Base-by-base conservation (phyloP, 2,329 filamentous ascomycete species). In the Blumeria graminis region DNA sequence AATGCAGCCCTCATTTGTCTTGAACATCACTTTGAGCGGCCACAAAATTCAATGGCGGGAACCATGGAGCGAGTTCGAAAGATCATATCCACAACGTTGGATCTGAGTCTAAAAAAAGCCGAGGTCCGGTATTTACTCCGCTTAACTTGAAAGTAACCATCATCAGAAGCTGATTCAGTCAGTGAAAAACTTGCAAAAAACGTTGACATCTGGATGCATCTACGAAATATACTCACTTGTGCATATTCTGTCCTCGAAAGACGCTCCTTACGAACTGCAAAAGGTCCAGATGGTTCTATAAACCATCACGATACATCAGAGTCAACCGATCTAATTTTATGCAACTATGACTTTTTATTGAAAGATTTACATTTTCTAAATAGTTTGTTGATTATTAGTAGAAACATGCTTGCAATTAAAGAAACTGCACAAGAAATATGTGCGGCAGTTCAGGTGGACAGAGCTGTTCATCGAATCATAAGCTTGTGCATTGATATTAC, bases 381-480 rank as follows among this genome's bases (percentile, higher is more conserved):
- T 69, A 81, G 80, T 68, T 69, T 82, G 57, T 77, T 82, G 75
- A 77, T 81, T 59, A 80, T 82, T 63, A 77, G 78, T 0, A 70
- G 79, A 54, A 82, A 82, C 60, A 69, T 82, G 58, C 71, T 82
- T 28, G 79, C 81, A 34, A 80, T 79, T 9, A 74, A 79, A 11
- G 76, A 80, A 63, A 76, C 81, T 3, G 77, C 79, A 1, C 79
- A 82, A 64, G 78, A 82, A 61, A 72, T 82, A 7, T 82, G 78
- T 57, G 76, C 78, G 9, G 76, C 77, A 7, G 76, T 81, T 14
- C 73, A 76, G 56, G 81, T 82, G 60, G 78, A 82, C 61, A 76
- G 80, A 62, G 78, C 80, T 69, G 76, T 82, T 1, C 80, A 80
- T 59, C 77, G 80, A 64, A 74, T 79, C 1, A 78, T 82, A 58